phyloP scores from a whole-genome alignment of 208 protist genomes.

The Leishmania tropica region DNA sequence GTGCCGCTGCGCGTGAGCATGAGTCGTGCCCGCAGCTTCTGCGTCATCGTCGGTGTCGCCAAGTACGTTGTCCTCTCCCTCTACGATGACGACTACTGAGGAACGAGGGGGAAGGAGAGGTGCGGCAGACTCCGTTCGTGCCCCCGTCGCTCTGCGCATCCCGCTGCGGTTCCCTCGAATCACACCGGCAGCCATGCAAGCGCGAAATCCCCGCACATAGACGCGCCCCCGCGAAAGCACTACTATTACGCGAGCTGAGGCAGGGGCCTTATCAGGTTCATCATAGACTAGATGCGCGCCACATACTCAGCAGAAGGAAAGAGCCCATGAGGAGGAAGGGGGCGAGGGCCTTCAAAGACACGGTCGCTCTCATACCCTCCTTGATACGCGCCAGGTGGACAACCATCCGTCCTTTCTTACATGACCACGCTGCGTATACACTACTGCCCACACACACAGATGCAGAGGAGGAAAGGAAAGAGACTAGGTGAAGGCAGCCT shows the following conservation, averaged over 20 bases:
- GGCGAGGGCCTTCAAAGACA: not conserved
- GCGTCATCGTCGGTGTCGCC: constrained; percentile 57
- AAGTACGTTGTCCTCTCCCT: constrained; percentile 78
- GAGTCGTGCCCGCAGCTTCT: constrained; percentile 66
- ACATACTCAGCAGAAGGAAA: not conserved
- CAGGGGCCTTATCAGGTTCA: not conserved
- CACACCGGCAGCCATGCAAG: not conserved
- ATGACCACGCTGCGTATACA: not conserved
- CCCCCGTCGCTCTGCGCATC: not conserved
- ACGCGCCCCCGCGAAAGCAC: not conserved
- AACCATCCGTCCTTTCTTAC: not conserved
- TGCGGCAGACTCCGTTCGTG: no score
- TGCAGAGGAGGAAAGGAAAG: not conserved
- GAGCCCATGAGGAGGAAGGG: not conserved
- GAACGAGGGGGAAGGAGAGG: not conserved
- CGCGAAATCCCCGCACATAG: not conserved
- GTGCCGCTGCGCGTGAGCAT: constrained; percentile 53
- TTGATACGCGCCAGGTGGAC: not conserved
- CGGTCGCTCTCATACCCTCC: not conserved
- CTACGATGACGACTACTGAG: constrained; percentile 47
- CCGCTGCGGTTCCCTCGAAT: not conserved
- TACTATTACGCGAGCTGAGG: not conserved
- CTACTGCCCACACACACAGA: not conserved
- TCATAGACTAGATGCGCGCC: not conserved
- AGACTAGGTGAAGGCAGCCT: not conserved